phyloP scores from a whole-genome alignment of 73 alveolate species.

The Paramecium tetraurelia region DNA sequence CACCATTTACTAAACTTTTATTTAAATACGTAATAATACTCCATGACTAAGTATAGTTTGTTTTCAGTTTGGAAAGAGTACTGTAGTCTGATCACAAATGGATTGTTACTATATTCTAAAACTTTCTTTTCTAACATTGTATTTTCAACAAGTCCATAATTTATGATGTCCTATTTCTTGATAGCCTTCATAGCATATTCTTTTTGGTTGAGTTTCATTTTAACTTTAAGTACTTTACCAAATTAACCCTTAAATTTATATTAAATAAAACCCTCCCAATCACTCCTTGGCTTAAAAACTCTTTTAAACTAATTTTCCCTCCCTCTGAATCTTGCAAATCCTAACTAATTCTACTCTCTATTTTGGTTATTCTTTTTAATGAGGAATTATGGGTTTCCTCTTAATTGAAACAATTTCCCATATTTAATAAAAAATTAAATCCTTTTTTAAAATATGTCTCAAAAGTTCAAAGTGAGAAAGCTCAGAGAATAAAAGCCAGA shows the following conservation, averaged over 20 bases:
- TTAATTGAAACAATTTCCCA: constrained; percentile 45
- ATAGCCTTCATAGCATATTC: constrained; percentile 70
- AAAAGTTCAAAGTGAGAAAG: constrained; percentile 5
- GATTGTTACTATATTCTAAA: constrained; percentile 79
- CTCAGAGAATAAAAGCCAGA: constrained; percentile 10
- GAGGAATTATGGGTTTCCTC: background rate
- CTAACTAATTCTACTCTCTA: background rate
- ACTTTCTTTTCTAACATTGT: constrained; percentile 88
- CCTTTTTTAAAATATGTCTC: constrained; percentile 26
- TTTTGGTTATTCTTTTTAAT: background rate
- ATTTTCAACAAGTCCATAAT: constrained; percentile 70
- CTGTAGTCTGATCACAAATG: constrained; percentile 89
- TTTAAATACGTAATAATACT: background rate
- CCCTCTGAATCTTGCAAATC: background rate
- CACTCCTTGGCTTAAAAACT: background rate
- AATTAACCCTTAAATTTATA: constrained; percentile 12
- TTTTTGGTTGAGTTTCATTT: background rate
- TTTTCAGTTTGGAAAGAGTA: constrained; percentile 90
- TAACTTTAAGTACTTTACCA: background rate
- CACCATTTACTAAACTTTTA: background rate
- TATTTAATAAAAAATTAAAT: background rate
- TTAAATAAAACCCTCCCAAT: background rate
- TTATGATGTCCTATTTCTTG: constrained; percentile 70
- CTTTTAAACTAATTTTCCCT: background rate
- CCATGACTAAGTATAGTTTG: constrained; percentile 89